A percentile compares a stretch with the other conserved stretches of the same genome.
Conservation (phyloP, 2,329 filamentous ascomycete genomes). For the Botrytis paeoniae region DNA sequence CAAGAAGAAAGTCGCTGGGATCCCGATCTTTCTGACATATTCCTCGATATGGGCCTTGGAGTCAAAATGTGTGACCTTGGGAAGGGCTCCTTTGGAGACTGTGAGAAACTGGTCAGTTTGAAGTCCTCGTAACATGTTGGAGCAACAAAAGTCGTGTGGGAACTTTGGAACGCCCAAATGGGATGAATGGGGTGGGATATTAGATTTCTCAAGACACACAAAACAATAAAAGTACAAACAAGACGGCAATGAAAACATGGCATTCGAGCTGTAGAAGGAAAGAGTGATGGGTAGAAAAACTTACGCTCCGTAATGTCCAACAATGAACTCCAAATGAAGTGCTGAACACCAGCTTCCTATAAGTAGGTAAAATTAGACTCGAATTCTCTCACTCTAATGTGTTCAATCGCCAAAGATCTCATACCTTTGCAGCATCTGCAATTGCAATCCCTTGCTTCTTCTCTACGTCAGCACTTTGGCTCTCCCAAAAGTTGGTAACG, state of each 20-base stretch:
- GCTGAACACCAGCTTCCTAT: conserved; percentile 44
- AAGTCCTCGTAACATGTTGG: background rate
- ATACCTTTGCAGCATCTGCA: conserved; percentile 46
- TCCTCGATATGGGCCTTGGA: conserved; percentile 43
- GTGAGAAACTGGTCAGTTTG: background rate
- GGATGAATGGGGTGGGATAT: background rate
- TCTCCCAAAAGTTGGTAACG: conserved; percentile 39
- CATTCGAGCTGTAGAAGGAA: background rate
- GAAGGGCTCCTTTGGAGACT: conserved; percentile 43
- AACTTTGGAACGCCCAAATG: background rate
- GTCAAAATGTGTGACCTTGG: conserved; percentile 41
- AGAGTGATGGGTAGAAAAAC: conserved; percentile 22
- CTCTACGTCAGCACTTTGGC: conserved; percentile 42
- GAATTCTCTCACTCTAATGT: background rate
- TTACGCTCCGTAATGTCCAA: conserved; percentile 42
- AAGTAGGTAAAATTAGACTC: background rate
- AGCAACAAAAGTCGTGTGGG: background rate
- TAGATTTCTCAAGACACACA: background rate
- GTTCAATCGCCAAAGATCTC: background rate
- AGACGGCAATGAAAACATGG: background rate
- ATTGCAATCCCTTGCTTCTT: conserved; percentile 48
- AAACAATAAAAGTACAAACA: background rate
- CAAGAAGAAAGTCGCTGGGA: conserved; percentile 49
- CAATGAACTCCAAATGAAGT: conserved; percentile 48
- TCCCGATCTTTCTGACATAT: conserved; percentile 38